Evolutionary conservation across 805 yeast species (phyloP), one percentile per base, ranked within the genome.

Genomic region (Debaryomyces hansenii): DNA sequence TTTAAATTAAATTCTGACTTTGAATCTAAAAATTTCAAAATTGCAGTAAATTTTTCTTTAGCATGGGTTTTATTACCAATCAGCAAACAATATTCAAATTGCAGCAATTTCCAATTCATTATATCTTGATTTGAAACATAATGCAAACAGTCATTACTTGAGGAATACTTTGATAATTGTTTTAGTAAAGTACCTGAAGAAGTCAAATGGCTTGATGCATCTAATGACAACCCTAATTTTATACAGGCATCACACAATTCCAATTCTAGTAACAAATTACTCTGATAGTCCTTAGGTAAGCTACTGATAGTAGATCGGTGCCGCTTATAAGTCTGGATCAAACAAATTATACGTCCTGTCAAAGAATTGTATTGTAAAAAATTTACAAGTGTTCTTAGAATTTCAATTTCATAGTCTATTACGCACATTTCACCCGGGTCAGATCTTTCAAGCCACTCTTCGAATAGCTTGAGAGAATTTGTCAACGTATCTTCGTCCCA

Each of bases 301-400:
- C 9, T 10, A 27, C 10, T 16, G 11, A 16, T 41, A 24, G 18
- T 20, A 15, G 38, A 46, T 50, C 28, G 53, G 39, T 12, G 54
- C 38, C 20, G 51, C 55, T 41, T 63, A 51, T 35, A 67, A 46
- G 11, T 53, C 45, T 37, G 56, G 48, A 52, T 64, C 51, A 51
- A 56, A 55, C 28, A 54, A 40, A 41, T 51, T 29, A 43, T 55
- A 49, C 24, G 64, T 42, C 41, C 68, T 40, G 38, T 59, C 46
- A 39, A 64, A 50, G 44, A 67, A 55, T 53, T 67, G 52, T 46
- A 63, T 56, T 41, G 54, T 34, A 75, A 54, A 35, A 55, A 61
- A 5, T 48, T 45, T 3, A 62, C 28, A 0, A 65, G 40, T 16
- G 51, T 48, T 12, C 43, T 38, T 16, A 71, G 39, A 12, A 76